Conservation (phyloP, 202 grass and related monocot genomes). For the Zizania palustris region DNA sequence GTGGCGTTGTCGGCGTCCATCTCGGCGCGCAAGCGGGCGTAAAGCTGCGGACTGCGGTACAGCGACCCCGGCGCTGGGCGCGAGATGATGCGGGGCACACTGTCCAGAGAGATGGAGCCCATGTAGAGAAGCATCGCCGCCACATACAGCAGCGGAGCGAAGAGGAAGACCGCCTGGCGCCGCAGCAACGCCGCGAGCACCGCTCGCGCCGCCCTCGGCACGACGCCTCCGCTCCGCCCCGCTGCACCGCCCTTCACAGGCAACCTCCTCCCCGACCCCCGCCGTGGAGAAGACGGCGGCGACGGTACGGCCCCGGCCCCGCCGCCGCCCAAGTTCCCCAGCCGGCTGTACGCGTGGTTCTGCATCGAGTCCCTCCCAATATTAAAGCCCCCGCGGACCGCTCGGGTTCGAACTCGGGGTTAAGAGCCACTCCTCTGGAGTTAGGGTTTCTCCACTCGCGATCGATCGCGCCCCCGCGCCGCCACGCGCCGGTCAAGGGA, state of each 20-base stretch:
- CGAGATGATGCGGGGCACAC: slow-evolving; percentile 85
- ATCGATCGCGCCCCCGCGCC: slow-evolving; percentile 35
- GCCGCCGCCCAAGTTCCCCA: slow-evolving; percentile 59
- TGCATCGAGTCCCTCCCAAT: slow-evolving; percentile 45
- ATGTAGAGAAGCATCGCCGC: slow-evolving; percentile 88
- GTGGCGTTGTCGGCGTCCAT: slow-evolving; percentile 94
- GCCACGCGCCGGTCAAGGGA: background rate
- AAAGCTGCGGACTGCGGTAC: slow-evolving; percentile 90
- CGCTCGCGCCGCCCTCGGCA: slow-evolving; percentile 52
- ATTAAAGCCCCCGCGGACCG: background rate
- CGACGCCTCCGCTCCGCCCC: slow-evolving; percentile 1
- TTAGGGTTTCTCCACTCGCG: background rate
- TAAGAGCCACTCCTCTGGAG: background rate
- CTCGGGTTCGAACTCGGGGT: background rate
- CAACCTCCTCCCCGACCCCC: slow-evolving; percentile 14
- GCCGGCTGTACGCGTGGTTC: slow-evolving; percentile 68
- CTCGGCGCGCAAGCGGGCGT: slow-evolving; percentile 65
- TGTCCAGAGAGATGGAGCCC: slow-evolving; percentile 89
- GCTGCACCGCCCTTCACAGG: too few relatives aligned
- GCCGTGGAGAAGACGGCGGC: slow-evolving; percentile 68
- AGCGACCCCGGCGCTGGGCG: slow-evolving; percentile 73
- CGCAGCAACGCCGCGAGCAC: slow-evolving; percentile 71
- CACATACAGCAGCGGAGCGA: slow-evolving; percentile 91
- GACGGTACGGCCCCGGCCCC: slow-evolving; percentile 47
- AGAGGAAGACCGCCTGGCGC: slow-evolving; percentile 92